Evolutionary conservation across 768 basidiomycete species (phyloP).

Genomic region (Macrolepiota dolichaula): DNA sequence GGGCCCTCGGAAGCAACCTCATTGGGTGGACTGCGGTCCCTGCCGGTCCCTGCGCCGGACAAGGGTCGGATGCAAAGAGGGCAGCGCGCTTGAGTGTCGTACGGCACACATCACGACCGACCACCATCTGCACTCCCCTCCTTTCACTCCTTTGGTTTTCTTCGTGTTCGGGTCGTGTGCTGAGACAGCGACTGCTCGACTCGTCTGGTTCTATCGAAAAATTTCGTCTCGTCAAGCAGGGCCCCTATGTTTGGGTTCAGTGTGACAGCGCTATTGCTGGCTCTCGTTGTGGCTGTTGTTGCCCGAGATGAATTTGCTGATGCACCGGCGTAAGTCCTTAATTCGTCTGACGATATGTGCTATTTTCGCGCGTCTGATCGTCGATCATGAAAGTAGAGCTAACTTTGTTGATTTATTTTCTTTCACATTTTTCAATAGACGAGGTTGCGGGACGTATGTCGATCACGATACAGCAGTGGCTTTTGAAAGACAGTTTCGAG

Average conservation of each 20-base stretch:
- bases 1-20: too few species aligned
- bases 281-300: not conserved
- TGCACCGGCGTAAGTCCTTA: not conserved
- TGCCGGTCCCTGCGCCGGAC: too few species aligned
- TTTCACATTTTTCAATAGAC: not conserved
- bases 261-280: not conserved
- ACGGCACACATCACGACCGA: not conserved
- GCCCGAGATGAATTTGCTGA: not conserved
- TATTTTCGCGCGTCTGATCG: not conserved
- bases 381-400: not conserved
- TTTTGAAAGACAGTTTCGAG: not conserved
- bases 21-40: too few species aligned
- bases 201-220: not conserved
- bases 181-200: not conserved
- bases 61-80: too few species aligned
- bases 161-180: not conserved
- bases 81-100: not conserved
- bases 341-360: not conserved
- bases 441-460: conserved; percentile 20
- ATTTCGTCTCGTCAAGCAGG: not conserved
- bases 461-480: conserved; percentile 13
- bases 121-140: not conserved
- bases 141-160: not conserved
- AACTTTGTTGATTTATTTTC: not conserved
- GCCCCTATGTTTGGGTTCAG: not conserved